Conservation (phyloP, 2,329 filamentous ascomycete genomes). For the Xylaria sp. region DNA sequence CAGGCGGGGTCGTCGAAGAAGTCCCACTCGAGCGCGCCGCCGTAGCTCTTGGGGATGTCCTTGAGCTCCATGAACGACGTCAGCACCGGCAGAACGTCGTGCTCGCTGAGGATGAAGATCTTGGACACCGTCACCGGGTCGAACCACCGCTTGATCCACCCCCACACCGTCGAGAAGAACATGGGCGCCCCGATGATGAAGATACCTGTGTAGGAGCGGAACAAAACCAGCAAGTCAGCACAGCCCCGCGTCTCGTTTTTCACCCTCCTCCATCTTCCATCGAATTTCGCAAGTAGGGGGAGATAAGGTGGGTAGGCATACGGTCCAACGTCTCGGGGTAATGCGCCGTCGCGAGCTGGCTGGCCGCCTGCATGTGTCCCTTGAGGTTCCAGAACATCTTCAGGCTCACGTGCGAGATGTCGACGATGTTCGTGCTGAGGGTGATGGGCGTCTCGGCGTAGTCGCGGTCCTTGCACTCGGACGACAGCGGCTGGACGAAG, state of each 20-base stretch:
- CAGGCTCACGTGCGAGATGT: conserved; percentile 83
- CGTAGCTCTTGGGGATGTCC: conserved; percentile 88
- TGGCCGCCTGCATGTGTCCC: conserved; percentile 90
- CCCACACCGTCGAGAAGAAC: conserved; percentile 93
- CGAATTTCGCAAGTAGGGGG: too few relatives aligned
- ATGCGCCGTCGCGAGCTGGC: conserved; percentile 84
- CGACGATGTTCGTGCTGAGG: conserved; percentile 91
- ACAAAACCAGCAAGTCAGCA: conserved; percentile 12
- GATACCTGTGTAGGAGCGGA: conserved; percentile 44
- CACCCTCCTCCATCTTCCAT: too few relatives aligned
- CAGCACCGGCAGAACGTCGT: conserved; percentile 77
- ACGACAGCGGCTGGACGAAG: conserved; percentile 85
- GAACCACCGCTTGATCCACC: conserved; percentile 95
- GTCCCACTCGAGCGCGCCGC: conserved; percentile 79
- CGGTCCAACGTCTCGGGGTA: conserved; percentile 93
- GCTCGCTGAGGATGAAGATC: conserved; percentile 81
- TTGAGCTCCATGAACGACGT: conserved; percentile 77
- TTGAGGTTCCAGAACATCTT: conserved; percentile 97
- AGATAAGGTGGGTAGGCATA: conserved; percentile 44
- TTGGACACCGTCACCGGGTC: conserved; percentile 92
- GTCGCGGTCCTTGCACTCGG: conserved; percentile 71
- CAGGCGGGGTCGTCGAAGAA: conserved; percentile 77
- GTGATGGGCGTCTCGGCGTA: conserved; percentile 83
- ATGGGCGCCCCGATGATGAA: conserved; percentile 83
- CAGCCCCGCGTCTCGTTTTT: not conserved